These are phyloP conservation scores for Apiotrichum mycotoxinovorans DNA, from an alignment of 1,284 basidiomycete species.

Conservation along the genomic window DNA sequence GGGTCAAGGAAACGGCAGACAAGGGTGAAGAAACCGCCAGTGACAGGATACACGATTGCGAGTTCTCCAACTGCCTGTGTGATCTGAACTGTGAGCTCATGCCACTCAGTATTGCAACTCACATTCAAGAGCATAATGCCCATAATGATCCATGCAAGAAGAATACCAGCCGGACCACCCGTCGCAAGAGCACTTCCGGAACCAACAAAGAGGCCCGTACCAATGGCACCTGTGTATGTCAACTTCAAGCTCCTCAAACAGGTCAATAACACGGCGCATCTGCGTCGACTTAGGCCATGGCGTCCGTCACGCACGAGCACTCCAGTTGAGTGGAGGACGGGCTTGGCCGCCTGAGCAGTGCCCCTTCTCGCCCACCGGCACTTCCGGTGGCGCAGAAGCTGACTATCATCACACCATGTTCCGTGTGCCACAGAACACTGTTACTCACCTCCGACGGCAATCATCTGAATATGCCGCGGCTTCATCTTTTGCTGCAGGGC, in stretches of 20 bases:
- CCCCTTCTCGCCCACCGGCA: too few species aligned
- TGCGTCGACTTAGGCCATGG: too few species aligned
- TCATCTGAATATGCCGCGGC: conserved; percentile 46
- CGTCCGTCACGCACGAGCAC: too few species aligned
- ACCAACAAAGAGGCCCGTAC: conserved; percentile 39
- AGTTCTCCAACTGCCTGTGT: conserved; percentile 52
- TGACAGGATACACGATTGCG: conserved; percentile 52
- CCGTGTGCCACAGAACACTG: conserved; percentile 39
- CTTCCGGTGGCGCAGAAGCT: too few species aligned
- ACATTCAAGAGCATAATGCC: conserved; percentile 25
- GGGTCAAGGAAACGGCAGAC: conserved; percentile 44
- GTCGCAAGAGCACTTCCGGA: conserved; percentile 51
- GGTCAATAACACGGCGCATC: too few species aligned
- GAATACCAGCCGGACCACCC: conserved; percentile 54
- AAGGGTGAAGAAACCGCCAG: conserved; percentile 53
- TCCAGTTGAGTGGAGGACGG: too few species aligned
- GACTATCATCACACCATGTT: conserved; percentile 43
- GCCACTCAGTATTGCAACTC: neutral
- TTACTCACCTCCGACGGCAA: conserved; percentile 50
- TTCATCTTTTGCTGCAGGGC: conserved; percentile 51
- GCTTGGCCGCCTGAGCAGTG: too few species aligned
- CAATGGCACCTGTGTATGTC: conserved; percentile 3
- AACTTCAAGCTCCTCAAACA: neutral
- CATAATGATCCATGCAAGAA: conserved; percentile 49
- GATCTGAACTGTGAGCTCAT: conserved; percentile 12